Conservation (phyloP, 176 grass and related monocot species). For the Aegilops umbellulata region DNA sequence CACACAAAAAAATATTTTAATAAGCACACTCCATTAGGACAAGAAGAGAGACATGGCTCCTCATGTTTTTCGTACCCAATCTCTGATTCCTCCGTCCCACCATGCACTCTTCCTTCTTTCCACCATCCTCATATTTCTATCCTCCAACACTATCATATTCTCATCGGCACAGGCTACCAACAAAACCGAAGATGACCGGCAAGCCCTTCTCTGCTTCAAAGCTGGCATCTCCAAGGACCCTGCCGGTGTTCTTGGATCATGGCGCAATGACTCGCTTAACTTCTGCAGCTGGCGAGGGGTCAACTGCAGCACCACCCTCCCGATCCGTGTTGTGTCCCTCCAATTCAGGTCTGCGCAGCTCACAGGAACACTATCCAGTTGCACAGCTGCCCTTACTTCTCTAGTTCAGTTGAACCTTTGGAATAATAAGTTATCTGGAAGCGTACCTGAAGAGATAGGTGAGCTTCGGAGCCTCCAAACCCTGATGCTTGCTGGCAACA, state of each 20-base stretch:
- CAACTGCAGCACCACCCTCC: slow-evolving; percentile 1
- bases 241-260: slow-evolving; percentile 6
- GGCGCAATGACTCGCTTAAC: slow-evolving; percentile 7
- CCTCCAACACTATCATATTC: background rate
- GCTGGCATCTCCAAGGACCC: background rate
- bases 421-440: slow-evolving; percentile 33
- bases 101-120: background rate
- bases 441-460: slow-evolving; percentile 19
- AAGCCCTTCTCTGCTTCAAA: slow-evolving; percentile 54
- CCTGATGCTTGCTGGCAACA: background rate
- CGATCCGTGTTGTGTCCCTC: slow-evolving; percentile 23
- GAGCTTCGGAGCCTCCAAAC: background rate
- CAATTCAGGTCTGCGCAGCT: slow-evolving; percentile 11
- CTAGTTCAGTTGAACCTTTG: slow-evolving; percentile 27
- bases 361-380: slow-evolving; percentile 23
- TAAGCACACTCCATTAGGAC: background rate
- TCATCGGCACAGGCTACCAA: slow-evolving; percentile 14
- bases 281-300: slow-evolving; percentile 53
- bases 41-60: background rate
- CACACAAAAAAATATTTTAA: background rate
- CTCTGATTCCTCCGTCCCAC: background rate
- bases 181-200: background rate
- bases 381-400: slow-evolving; percentile 23
- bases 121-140: slow-evolving; percentile 1
- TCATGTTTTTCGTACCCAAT: background rate